Conservation (phyloP, 179 eudicot genomes). For the Silene coronaria region DNA sequence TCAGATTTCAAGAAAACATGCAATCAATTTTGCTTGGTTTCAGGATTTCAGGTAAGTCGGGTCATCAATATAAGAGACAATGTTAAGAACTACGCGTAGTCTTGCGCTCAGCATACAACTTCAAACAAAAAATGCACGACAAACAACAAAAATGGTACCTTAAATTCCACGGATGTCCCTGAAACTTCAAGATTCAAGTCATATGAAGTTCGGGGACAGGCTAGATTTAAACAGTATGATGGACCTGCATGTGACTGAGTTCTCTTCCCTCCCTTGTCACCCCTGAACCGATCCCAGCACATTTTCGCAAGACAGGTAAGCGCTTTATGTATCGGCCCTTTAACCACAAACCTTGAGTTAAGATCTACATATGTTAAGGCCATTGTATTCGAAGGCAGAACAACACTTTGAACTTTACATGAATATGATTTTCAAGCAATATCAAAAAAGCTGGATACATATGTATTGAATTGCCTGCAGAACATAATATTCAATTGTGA, state of each 20-base stretch:
- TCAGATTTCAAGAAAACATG: neutral
- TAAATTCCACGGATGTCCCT: conserved; percentile 71
- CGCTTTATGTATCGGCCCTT: conserved; percentile 83
- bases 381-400: conserved; percentile 26
- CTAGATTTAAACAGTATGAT: conserved; percentile 62
- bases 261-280: conserved; percentile 39
- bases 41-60: neutral
- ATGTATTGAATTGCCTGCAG: conserved; percentile 87
- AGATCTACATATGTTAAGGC: conserved; percentile 59
- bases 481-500: conserved; percentile 19
- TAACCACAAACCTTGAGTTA: conserved; percentile 66
- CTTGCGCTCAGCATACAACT: neutral
- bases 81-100: neutral
- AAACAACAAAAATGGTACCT: conserved; percentile 43
- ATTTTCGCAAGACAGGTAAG: conserved; percentile 57
- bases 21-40: neutral
- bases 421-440: neutral
- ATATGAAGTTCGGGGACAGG: conserved; percentile 62
- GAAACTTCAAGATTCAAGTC: conserved; percentile 59
- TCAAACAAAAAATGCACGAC: conserved; percentile 5
- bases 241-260: conserved; percentile 42
- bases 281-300: conserved; percentile 38
- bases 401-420: conserved; percentile 13
- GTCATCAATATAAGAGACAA: neutral
- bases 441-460: conserved; percentile 57